Base-by-base conservation (phyloP, 2,329 filamentous ascomycete genomes). In the Aureobasidium sp. region DNA sequence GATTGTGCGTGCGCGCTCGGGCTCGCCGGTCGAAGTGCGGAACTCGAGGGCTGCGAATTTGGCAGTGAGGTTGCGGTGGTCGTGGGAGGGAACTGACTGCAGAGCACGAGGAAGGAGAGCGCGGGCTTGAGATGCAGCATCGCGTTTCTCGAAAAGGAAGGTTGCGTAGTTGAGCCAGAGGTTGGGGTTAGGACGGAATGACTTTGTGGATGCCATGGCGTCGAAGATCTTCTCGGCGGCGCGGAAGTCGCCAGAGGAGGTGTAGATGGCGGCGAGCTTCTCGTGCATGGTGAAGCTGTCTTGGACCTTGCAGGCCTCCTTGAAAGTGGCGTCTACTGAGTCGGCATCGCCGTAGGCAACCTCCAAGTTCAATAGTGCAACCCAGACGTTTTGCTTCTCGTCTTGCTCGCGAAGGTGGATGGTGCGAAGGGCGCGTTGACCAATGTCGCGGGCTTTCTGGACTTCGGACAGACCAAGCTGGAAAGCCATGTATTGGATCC, bases 401-500 rank as follows among this genome's bases (percentile, higher is more conserved):
- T 87, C 85, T 72, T 96, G 89, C 72, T 97, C 91, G 30, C 90
- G 85, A 64, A 95, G 90, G 74, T 90, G 89, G 77, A 99, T 97
- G 16, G 89, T 95, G 71, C 88, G 87, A 65, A 97, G 83, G 21
- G 94, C 94, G 64, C 94, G 88, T 76, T 97, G 89, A 2, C 91
- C 92, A 63, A 97, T 88, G 66, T 93, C 89, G 53, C 93, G 86
- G 13, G 94, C 92, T 75, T 91, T 94, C 64, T 87, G 85, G 25
- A 95, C 81, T 75, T 99, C 94, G 71, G 90, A 90, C 58, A 96
- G 84, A 71, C 96, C 88, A 74, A 97, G 87, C 76, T 97, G 91
- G 82, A 96, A 96, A n/a, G 92, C 91, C 91, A 99, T 97, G 77
- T 99, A 99, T 66, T 90, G 85, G 60, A 97, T 90, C 94, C 94